Evolutionary conservation across 306 rosid species (phyloP).

Genomic region (Comarum palustre): DNA sequence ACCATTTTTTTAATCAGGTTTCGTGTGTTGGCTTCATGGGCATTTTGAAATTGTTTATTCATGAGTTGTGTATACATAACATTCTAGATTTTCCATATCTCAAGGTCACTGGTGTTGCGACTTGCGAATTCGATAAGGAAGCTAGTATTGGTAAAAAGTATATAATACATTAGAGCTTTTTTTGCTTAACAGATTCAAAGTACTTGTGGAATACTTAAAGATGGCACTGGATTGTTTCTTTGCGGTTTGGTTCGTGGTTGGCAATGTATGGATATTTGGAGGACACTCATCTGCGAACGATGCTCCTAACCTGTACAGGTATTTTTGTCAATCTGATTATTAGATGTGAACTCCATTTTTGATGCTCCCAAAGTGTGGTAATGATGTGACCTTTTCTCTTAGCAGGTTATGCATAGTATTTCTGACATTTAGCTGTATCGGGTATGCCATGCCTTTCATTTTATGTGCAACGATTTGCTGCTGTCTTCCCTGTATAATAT

Average conservation of each 20-base stretch:
- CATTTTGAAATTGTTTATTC: not conserved
- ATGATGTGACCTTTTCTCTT: constrained; percentile 28
- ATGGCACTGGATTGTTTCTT: constrained; percentile 94
- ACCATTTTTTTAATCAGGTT: not conserved
- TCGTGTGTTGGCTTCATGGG: not conserved
- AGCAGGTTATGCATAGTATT: constrained; percentile 93
- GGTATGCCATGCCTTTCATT: constrained; percentile 99
- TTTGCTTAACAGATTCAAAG: constrained; percentile 57
- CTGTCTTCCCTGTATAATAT: constrained; percentile 93
- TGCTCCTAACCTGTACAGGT: constrained; percentile 97
- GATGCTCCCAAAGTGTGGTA: constrained; percentile 8
- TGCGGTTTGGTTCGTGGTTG: constrained; percentile 97
- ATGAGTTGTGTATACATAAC: not conserved
- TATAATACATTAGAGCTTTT: constrained; percentile 19
- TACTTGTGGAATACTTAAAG: constrained; percentile 80
- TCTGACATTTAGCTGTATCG: constrained; percentile 89
- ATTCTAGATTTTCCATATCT: not conserved
- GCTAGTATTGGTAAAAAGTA: not conserved
- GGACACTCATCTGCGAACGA: constrained; percentile 64
- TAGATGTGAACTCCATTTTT: not conserved
- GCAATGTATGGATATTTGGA: constrained; percentile 98
- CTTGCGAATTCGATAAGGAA: constrained; percentile 5
- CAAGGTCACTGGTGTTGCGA: constrained; percentile 8
- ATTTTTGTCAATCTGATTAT: constrained; percentile 24
- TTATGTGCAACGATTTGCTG: constrained; percentile 97